Conservation (phyloP, 345 rosid genomes). For the Gynandropsis gynandra region DNA sequence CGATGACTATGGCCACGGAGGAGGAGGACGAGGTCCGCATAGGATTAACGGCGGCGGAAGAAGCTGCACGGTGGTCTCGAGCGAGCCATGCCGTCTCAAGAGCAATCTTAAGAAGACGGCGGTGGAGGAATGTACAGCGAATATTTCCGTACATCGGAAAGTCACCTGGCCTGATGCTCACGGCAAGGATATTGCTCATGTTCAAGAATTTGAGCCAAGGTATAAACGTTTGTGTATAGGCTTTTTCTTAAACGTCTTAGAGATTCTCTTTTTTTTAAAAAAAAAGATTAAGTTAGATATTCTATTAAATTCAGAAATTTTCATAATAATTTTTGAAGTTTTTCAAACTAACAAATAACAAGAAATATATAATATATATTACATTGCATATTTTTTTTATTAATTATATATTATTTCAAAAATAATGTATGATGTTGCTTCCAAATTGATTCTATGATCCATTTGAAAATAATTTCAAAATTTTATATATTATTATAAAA, state of each 20-base stretch:
- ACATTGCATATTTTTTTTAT: too few species aligned
- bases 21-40: conserved; percentile 30
- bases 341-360: too few species aligned
- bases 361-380: too few species aligned
- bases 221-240: conserved; percentile 11
- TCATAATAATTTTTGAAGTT: too few species aligned
- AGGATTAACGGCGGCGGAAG: conserved; percentile 17
- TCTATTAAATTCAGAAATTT: too few species aligned
- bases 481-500: too few species aligned
- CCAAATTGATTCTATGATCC: too few species aligned
- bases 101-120: conserved; percentile 49
- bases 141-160: conserved; percentile 41
- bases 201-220: conserved; percentile 69
- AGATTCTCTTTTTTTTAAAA: not conserved
- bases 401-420: too few species aligned
- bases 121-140: conserved; percentile 18
- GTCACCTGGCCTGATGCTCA: conserved; percentile 78
- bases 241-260: not conserved
- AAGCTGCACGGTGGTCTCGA: conserved; percentile 26
- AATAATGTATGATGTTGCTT: too few species aligned
- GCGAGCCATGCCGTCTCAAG: conserved; percentile 36
- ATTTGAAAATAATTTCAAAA: too few species aligned
- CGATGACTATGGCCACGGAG: conserved; percentile 26
- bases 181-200: conserved; percentile 71
- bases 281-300: too few species aligned